Base-by-base conservation (phyloP, 2,329 filamentous ascomycete genomes). In the Colletotrichum sp. region DNA sequence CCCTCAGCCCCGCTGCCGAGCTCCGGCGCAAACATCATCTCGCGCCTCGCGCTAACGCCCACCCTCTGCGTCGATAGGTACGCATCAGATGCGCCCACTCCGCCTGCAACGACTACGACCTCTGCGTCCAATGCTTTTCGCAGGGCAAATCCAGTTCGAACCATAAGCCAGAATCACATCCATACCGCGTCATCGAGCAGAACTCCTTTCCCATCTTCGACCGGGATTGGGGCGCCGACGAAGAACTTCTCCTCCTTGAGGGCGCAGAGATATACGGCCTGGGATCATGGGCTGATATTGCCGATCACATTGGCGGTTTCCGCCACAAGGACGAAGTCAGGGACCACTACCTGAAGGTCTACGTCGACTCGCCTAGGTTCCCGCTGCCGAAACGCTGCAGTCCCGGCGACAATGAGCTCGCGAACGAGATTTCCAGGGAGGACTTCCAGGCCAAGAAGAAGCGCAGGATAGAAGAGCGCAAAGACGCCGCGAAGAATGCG, bases 151-250 rank as follows among this genome's bases (percentile, higher is more conserved):
- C 91, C 62, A 95, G 95, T 77, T 95, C 95, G 80, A 93, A 94
- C 72, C 97, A 99, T 84, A 93, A 98, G 79, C 96, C 97, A 9
- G 90, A 93, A 7, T 95, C 94, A 15, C 97, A 99, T 85, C 89
- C 95, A 16, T 99, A 93, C 84, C 94, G 95, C 78, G 97, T 99
- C 39, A 98, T 99, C 79, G 97, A 99, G 84, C 97, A 99, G 82
- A 98, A 99, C 83, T 98, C 96, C 0, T 98, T 99, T 66, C 97
- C 97, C 1, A 99, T 99, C 75, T 99, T 98, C 81, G 94, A 96
- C 79, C 91, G 92, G 74, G 96, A 98, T 82, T 99, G 97, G 97
- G 97, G 97, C 68, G 97, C 97, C 28, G 97, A 99, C 83, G 97
- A 99, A 84, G 97, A 99, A 84, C 86, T 99, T n/a, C 87, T 99